Evolutionary conservation across 2,329 filamentous ascomycete species (phyloP), one percentile per base, ranked within the genome.

Genomic region (Fusarium robinianum): DNA sequence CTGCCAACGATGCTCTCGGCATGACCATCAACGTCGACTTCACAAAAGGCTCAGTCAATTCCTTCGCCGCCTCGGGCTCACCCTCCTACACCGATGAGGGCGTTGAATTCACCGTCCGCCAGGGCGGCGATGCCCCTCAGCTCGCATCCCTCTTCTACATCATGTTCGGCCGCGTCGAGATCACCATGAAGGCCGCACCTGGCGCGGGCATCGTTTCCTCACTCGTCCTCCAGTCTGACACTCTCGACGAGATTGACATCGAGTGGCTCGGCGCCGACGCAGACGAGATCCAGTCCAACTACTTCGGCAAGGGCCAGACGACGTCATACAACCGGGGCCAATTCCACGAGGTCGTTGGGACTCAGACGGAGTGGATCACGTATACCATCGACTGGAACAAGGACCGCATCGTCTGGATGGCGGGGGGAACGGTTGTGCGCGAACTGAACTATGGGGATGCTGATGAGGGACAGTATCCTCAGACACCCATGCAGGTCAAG

Each of bases 81-180:
- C 83, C 88, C 3, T 83, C 82, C 2, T 97, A 96, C 72, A 80
- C 77, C 65, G 75, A 76, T 17, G 80, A 91, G 64, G 94, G 94
- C 46, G 91, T 80, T 17, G 81, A 80, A 11, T 95, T 99, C 67
- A 90, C 88, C 17, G 85, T 99, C 38, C 71, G 81, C 38, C 74
- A 84, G 63, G 77, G 84, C 36, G 91, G 92, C 44, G 89, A 99
- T 64, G 81, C 90, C 3, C 94, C 94, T 0, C 87, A 92, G 67
- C 81, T 99, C 49, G 79, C 80, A 54, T 95, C 90, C 49, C 82
- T 94, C 62, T 97, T 95, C 81, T 97, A 96, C 77, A 96, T 99
- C 73, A 97, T 99, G 94, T 99, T 96, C 67, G 94, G 94, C 57
- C 87, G 85, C 53, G 88, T 96, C 63, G 87, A 95, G 55, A 81